Evolutionary conservation across 306 rosid species (phyloP).

Genomic region (Prunus davidiana): DNA sequence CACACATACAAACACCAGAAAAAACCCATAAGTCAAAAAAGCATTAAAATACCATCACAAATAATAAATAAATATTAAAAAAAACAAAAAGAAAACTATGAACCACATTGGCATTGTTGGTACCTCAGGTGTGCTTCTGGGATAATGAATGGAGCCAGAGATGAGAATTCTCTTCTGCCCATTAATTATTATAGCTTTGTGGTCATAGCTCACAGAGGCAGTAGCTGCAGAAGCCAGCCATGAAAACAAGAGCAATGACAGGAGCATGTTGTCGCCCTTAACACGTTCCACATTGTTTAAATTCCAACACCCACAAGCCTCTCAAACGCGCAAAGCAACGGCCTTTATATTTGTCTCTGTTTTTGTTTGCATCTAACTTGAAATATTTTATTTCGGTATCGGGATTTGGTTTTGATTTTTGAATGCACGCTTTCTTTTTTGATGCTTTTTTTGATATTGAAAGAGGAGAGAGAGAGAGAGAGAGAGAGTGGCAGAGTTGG

Average conservation of each 20-base stretch:
- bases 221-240: constrained; percentile 37
- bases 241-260: constrained; percentile 26
- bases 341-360: not conserved
- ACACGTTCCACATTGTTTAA: constrained; percentile 33
- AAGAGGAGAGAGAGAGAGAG: not conserved
- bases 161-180: constrained; percentile 68
- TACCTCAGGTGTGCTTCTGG: constrained; percentile 97
- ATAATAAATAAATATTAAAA: not conserved
- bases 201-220: constrained; percentile 71
- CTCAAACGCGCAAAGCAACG: constrained; percentile 12
- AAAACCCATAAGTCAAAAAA: not conserved
- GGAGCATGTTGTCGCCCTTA: not conserved
- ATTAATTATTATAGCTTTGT: constrained; percentile 60
- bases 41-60: not conserved
- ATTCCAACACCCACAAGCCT: constrained; percentile 24
- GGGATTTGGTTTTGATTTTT: constrained; percentile 24
- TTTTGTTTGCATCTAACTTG: constrained; percentile 18
- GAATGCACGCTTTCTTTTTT: constrained; percentile 1
- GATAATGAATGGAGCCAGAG: constrained; percentile 96
- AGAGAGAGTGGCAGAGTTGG: constrained; percentile 3
- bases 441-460: constrained; percentile 8
- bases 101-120: constrained; percentile 26
- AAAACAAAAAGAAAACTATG: not conserved
- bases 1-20: constrained; percentile 4
- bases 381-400: constrained; percentile 21